A percentile compares a stretch with the other conserved stretches of the same genome.
phyloP scores from a whole-genome alignment of 2,329 filamentous ascomycete genomes.

The Rhynchosporium graminicola region DNA sequence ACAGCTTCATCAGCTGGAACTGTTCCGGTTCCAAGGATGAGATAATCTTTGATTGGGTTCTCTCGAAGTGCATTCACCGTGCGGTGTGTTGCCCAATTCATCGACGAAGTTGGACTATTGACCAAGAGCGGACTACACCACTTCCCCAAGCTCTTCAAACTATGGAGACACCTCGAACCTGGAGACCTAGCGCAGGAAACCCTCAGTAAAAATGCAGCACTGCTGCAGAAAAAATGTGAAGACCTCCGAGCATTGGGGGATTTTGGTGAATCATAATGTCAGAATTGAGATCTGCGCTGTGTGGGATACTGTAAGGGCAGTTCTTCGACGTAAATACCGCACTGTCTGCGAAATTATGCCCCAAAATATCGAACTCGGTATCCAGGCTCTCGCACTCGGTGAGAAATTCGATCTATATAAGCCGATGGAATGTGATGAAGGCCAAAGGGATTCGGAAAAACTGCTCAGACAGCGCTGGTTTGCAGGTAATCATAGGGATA shows the following conservation, averaged over 20 bases:
- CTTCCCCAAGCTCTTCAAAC: constrained; percentile 14
- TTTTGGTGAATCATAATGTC: neutral
- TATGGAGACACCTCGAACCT: constrained; percentile 11
- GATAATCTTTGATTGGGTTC: constrained; percentile 42
- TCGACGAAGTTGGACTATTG: constrained; percentile 31
- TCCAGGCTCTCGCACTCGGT: constrained; percentile 50
- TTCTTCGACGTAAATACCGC: neutral
- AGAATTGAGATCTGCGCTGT: constrained; percentile 18
- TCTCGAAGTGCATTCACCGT: constrained; percentile 44
- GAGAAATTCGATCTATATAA: constrained; percentile 44
- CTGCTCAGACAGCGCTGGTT: constrained; percentile 45
- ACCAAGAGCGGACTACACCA: constrained; percentile 35
- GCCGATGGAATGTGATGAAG: constrained; percentile 41
- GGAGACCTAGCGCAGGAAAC: neutral
- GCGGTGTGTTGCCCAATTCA: constrained; percentile 37
- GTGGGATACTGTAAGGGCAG: constrained; percentile 19
- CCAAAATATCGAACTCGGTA: constrained; percentile 46
- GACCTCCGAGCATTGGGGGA: neutral
- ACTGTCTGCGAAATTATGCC: constrained; percentile 4
- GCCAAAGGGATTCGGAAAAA: neutral
- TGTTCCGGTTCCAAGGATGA: constrained; percentile 43
- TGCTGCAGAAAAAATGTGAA: neutral
- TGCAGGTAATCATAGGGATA: constrained; percentile 47
- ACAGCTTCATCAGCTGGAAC: constrained; percentile 44
- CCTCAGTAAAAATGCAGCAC: neutral